phyloP scores from a whole-genome alignment of 2,329 filamentous ascomycete genomes.

The Annulohypoxylon truncatum region DNA sequence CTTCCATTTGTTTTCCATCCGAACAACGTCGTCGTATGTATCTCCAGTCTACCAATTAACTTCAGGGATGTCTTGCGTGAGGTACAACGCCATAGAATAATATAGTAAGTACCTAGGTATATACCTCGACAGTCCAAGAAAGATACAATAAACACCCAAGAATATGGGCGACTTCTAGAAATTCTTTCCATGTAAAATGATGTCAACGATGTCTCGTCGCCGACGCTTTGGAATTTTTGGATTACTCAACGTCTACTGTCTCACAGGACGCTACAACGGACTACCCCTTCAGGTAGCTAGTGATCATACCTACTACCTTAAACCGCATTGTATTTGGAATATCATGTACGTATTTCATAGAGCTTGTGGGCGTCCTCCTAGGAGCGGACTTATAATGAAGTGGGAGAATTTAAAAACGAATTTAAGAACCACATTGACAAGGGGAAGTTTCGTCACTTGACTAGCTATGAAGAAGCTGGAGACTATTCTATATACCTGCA shows the following conservation, averaged over 20 bases:
- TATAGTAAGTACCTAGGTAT: not conserved
- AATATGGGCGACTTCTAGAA: not conserved
- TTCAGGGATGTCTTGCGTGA: not conserved
- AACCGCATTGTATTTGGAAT: not conserved
- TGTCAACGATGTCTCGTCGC: not conserved
- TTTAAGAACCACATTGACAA: constrained; percentile 2
- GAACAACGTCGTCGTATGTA: not conserved
- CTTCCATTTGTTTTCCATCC: not conserved
- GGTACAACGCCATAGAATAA: not conserved
- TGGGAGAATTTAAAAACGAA: not conserved
- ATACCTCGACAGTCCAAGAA: not conserved
- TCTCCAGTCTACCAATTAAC: not conserved
- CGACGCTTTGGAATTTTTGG: not conserved
- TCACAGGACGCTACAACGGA: not conserved
- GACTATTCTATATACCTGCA: constrained; percentile 14
- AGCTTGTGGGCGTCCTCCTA: not conserved
- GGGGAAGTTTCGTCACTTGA: constrained; percentile 23
- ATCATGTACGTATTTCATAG: constrained; percentile 1
- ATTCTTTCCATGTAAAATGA: not conserved
- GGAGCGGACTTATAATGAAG: constrained; percentile 8
- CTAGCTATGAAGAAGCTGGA: constrained; percentile 16
- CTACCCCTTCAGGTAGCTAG: constrained; percentile 6
- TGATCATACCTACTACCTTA: not conserved
- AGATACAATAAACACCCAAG: not conserved
- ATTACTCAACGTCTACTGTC: not conserved